Conservation (phyloP, 805 yeast genomes). For the Clavispora santaluciae region DNA sequence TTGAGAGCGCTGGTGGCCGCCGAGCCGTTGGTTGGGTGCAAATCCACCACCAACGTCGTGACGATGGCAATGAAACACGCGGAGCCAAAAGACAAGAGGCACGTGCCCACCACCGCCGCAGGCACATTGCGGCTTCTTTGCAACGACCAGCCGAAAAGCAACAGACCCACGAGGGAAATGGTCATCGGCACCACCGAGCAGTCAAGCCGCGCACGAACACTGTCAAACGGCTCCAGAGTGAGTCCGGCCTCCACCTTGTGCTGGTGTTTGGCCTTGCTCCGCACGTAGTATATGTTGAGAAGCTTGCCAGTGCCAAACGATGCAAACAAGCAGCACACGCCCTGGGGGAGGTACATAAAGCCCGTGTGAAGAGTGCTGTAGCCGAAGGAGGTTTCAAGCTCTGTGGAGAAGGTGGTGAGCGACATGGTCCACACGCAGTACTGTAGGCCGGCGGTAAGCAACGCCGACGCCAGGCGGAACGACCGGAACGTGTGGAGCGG, state of each 20-base stretch:
- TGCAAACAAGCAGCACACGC: slow-evolving; percentile 60
- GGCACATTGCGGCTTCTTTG: slow-evolving; percentile 43
- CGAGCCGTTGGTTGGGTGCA: slow-evolving; percentile 66
- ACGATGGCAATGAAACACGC: slow-evolving; percentile 54
- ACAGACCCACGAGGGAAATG: slow-evolving; percentile 35
- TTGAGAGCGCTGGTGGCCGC: slow-evolving; percentile 73
- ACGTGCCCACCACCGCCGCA: slow-evolving; percentile 54
- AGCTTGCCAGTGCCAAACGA: slow-evolving; percentile 54
- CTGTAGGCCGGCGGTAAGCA: slow-evolving; percentile 57
- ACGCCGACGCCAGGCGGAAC: slow-evolving; percentile 32
- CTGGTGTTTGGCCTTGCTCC: slow-evolving; percentile 11
- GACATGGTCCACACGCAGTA: slow-evolving; percentile 69
- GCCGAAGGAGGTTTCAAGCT: slow-evolving; percentile 22
- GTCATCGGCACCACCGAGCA: slow-evolving; percentile 38
- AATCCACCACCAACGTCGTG: slow-evolving; percentile 69
- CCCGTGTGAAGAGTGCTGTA: slow-evolving; percentile 59
- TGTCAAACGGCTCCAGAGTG: slow-evolving; percentile 36
- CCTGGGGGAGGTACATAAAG: slow-evolving; percentile 68
- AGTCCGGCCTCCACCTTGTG: slow-evolving; percentile 19
- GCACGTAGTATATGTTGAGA: slow-evolving; percentile 46
- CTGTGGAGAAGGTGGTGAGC: slow-evolving; percentile 60
- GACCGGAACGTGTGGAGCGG: neutral
- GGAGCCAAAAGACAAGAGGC: slow-evolving; percentile 53
- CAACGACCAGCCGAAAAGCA: slow-evolving; percentile 74
- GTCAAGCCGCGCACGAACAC: slow-evolving; percentile 51